Evolutionary conservation across 306 rosid genomes (phyloP).

Genomic region (Pueraria montana): DNA sequence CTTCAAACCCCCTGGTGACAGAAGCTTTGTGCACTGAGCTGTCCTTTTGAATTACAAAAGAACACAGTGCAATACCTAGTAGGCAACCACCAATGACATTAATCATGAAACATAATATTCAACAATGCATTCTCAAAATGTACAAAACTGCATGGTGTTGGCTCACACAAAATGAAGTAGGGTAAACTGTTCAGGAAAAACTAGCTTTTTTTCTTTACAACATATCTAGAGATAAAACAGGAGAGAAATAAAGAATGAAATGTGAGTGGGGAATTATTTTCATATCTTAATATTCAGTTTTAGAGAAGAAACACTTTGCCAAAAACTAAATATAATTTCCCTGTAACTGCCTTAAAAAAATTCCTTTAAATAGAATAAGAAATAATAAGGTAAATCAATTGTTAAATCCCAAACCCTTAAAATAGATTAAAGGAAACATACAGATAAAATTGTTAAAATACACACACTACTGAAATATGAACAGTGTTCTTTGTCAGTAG

Average conservation of each 20-base stretch:
- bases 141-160: constrained; percentile 1
- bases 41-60: neutral
- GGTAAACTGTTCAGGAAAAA: neutral
- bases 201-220: neutral
- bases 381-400: constrained; percentile 21
- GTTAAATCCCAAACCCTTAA: constrained; percentile 20
- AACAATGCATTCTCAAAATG: neutral
- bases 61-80: neutral
- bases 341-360: constrained; percentile 6
- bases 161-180: constrained; percentile 16
- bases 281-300: constrained; percentile 19
- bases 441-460: constrained; percentile 13
- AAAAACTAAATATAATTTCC: constrained; percentile 18
- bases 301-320: constrained; percentile 16
- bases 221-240: constrained; percentile 15
- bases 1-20: neutral
- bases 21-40: neutral
- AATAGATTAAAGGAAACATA: constrained; percentile 14
- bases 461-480: constrained; percentile 2
- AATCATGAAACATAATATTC: neutral
- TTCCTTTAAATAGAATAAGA: neutral
- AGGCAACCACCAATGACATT: constrained; percentile 20
- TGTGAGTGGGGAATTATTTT: constrained; percentile 10
- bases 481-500: constrained; percentile 30
- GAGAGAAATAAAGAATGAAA: constrained; percentile 21